Base-by-base conservation (phyloP, 2,329 filamentous ascomycete species). In the Chaetoscypha palmicola region DNA sequence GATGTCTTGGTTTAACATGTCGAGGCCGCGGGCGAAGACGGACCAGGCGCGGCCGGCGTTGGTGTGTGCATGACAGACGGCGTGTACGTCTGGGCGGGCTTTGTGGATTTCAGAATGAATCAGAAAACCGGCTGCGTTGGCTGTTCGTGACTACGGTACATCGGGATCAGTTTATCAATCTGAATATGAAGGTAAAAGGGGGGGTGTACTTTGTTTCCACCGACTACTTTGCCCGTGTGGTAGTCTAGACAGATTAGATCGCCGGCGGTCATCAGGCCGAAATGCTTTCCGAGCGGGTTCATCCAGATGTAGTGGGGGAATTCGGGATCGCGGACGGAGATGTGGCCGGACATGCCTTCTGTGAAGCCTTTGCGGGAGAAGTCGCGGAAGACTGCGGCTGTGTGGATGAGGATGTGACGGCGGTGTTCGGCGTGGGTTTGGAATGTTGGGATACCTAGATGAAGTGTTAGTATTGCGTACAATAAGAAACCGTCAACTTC, bases 1-100 rank as follows among this genome's bases (percentile, higher is more conserved):
- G 2, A 81, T 73, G 60, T 80, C 83, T 64, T 79, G 81, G 41
- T 76, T 83, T 43, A 86, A 66, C 81, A 86, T 86, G 47, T 86
- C 81, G 14, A 87, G 66, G 2, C 74, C 75, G 20, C 66, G 69
- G 1, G 71, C 79, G 57, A 87, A 86, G 1, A 71, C 69, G 41
- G 73, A 76, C 79, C 81, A 86, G 1, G 82, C 81, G 35, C 81
- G 77, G 1, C 83, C 83, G 11, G 74, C 71, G 30, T 69, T 70
- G n/a, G 74, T 76, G 60, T 87, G 83, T 3, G 77, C 76, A 57
- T 88, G 83, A 61, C 79, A 84, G 22, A 81, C 75, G 14, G 83
- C 80, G 54, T 79, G 69, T 26, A 82, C 76, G 58, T 84, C 73
- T 3, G 74, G 74, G 23, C 82, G 68, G 3, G 78, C 78, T 63